Conservation (phyloP, 768 basidiomycete species). For the Naematelia encephala region DNA sequence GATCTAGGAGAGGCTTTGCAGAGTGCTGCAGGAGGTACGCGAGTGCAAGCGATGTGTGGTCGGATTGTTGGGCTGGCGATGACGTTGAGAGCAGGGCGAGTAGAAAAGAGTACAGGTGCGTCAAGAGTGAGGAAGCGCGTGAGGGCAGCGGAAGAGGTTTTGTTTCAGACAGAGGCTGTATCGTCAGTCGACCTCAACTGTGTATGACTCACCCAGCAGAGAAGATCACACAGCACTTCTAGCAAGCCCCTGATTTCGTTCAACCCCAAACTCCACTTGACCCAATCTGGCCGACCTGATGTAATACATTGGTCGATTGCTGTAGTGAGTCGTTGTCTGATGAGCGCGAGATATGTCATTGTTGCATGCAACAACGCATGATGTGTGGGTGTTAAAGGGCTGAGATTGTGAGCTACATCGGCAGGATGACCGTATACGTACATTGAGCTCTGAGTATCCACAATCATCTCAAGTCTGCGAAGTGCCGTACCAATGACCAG, state of each 20-base stretch:
- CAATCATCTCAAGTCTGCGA: constrained; percentile 30
- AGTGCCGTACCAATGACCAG: constrained; percentile 32
- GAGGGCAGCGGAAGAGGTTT: constrained; percentile 16
- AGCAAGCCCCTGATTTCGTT: constrained; percentile 21
- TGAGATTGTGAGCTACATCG: constrained; percentile 4
- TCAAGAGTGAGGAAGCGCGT: constrained; percentile 27
- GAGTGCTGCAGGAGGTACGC: constrained; percentile 32
- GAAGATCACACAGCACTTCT: constrained; percentile 23
- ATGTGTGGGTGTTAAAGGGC: constrained; percentile 38
- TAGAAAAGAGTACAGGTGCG: constrained; percentile 28
- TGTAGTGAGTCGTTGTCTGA: constrained; percentile 25
- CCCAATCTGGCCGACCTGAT: constrained; percentile 13
- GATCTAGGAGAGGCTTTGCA: constrained; percentile 20
- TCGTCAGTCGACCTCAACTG: background rate
- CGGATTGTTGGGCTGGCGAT: background rate
- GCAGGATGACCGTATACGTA: constrained; percentile 9
- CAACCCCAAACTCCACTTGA: constrained; percentile 18
- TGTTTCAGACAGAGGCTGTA: constrained; percentile 20
- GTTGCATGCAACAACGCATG: constrained; percentile 38
- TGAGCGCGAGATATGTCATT: constrained; percentile 30
- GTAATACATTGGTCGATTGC: constrained; percentile 15
- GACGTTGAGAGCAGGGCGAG: constrained; percentile 19
- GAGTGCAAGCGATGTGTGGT: constrained; percentile 10
- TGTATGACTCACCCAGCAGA: constrained; percentile 33
- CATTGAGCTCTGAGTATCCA: constrained; percentile 25